Base-by-base conservation (phyloP, 1,284 basidiomycete species). In the Austroboletus novae-zelandiae region DNA sequence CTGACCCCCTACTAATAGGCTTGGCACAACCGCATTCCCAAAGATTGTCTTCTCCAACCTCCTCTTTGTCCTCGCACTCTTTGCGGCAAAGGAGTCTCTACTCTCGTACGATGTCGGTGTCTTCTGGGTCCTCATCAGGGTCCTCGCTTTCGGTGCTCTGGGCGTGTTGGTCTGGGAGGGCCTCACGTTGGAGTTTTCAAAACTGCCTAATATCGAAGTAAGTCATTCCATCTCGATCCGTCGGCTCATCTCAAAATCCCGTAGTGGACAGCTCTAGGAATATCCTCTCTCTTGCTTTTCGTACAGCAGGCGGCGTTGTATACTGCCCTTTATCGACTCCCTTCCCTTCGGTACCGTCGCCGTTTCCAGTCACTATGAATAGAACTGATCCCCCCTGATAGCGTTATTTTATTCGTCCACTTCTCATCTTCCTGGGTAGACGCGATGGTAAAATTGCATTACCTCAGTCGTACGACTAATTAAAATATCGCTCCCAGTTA, bases 81-180 rank as follows among this genome's bases (percentile, higher is more conserved):
- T 81, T 65, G 75, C 79, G 3, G 74, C 78, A 37, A 87, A 85
- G 67, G 83, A 83, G 58, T 81, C 79, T 71, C 65, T 88, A 4
- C 68, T 89, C 43, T 72, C 78, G 20, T 75, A 77, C 43, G 81
- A 87, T 66, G 76, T 84, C 18, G 84, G 84, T 11, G 78, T 85
- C 7, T 84, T 88, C 61, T 89, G 86, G 88, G 72, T 86, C 18
- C 72, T 84, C 29, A 83, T 88, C 70, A 72, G 86, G 54, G 74
- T 86, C 40, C 71, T 89, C 46, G 84, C 83, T 5, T 80, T 80
- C 57, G 83, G 79, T 31, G 84, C 78, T 20, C 60, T 87, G 45
- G 81, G 78, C 18, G 75, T 79, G 40, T 54, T 86, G 31, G 65
- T 79, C 14, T 82, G 84, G 81, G 80, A 83, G 54, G 74, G 67